Percentiles rank a stretch among this genome's conserved stretches.
Evolutionary conservation across 805 yeast genomes (phyloP).

Genomic region (Kazachstania taianensis): DNA sequence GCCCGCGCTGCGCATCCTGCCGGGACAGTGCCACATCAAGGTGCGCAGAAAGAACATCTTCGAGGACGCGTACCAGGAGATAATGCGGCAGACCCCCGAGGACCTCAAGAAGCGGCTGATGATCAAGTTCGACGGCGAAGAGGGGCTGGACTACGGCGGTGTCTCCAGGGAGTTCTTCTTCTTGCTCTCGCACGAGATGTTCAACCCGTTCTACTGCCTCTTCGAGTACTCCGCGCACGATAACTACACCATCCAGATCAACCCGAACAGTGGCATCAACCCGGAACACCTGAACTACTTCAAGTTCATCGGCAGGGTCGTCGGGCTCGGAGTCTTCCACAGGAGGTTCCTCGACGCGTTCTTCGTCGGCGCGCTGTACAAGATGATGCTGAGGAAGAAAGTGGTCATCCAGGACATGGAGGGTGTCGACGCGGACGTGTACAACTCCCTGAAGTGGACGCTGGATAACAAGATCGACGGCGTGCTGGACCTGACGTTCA

Average conservation of each 20-base stretch:
- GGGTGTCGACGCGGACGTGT: slow-evolving; percentile 96
- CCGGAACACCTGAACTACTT: slow-evolving; percentile 97
- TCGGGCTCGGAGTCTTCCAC: slow-evolving; percentile 96
- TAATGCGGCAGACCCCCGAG: slow-evolving; percentile 98
- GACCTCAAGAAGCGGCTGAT: slow-evolving; percentile 93
- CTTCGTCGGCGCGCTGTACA: slow-evolving; percentile 95
- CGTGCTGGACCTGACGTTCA: slow-evolving; percentile 77
- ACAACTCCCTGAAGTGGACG: slow-evolving; percentile 91
- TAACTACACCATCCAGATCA: slow-evolving; percentile 93
- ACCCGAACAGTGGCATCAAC: slow-evolving; percentile 92
- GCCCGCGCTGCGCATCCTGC: slow-evolving; percentile 91
- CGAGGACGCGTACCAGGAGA: slow-evolving; percentile 96
- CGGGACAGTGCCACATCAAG: slow-evolving; percentile 98
- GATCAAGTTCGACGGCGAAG: slow-evolving; percentile 99
- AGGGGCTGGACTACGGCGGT: slow-evolving; percentile 99
- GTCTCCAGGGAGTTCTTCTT: slow-evolving; percentile 97
- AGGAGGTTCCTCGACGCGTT: slow-evolving; percentile 95
- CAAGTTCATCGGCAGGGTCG: slow-evolving; percentile 96
- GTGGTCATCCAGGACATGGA: slow-evolving; percentile 96
- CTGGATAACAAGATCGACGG: slow-evolving; percentile 88
- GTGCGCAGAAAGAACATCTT: slow-evolving; percentile 93
- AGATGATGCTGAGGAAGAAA: slow-evolving; percentile 93
- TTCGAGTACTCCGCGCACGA: slow-evolving; percentile 97
- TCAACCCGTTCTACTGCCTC: slow-evolving; percentile 93
- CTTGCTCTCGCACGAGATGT: slow-evolving; percentile 94